Evolutionary conservation across 192 early-diverging fungal species (phyloP), one percentile per base, ranked within the genome.

Genomic region (Paraglomus occultum): DNA sequence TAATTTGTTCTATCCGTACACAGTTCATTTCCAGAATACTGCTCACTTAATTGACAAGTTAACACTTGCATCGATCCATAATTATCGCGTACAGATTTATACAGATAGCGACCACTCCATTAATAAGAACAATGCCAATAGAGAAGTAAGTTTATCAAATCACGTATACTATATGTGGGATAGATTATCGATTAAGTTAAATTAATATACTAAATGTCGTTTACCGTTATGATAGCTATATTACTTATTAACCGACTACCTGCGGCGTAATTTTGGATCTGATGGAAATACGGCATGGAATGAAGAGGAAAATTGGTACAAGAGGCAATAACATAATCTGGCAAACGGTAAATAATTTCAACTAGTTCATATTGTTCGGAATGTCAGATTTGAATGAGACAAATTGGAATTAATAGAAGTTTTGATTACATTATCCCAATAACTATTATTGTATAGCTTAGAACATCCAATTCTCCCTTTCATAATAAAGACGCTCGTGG

Each of bases 101-200:
- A 91, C 94, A 0, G 95, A 98, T 75, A 91, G 86, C 18, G 92
- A 98, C 76, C 96, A 98, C 74, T 76, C 82, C 43, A 98, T 97
- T 71, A 79, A 82, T 59, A 84, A 85, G 38, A 84, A 90, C 60
- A 89, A 88, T 44, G 94, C 94, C n/a, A 85, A 87, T 65, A 71
- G 65, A 8, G 88, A 91, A 60, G 67, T 69, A 55, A 17, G 39
- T 14, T 17, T 52, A 14, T 12, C 11, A 8, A 6, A 52, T 52
- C 3, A 4, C 18, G 40, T 20, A 40, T 40, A 38, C 8, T 6
- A 53, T 40, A 66, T 51, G 14, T 11, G 1, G 14, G 3, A 49
- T 12, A n/a, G 5, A 49, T 9, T 48, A 6, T 31, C 17, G 38
- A 64, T 20, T 23, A 11, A 20, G 31, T 46, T 39, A 49, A 50